phyloP scores from a whole-genome alignment of 345 rosid genomes.

The Fremontodendron californicum region DNA sequence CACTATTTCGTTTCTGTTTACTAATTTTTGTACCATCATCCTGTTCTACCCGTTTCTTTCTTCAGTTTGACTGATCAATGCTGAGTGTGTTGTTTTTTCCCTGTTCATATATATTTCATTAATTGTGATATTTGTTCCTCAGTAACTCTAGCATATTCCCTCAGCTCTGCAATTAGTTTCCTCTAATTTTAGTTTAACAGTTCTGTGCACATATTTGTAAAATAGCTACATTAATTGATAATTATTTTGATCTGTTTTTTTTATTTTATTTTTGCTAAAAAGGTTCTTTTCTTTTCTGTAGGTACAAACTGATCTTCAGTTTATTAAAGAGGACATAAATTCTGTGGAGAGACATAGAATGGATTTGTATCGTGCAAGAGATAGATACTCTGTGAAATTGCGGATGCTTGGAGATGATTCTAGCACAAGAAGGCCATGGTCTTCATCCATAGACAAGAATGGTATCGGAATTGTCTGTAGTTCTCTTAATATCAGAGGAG shows the following conservation, averaged over 20 bases:
- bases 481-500: conserved; percentile 57
- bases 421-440: conserved; percentile 56
- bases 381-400: conserved; percentile 70
- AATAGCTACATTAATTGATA: background rate
- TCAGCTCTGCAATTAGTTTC: background rate
- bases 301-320: conserved; percentile 84
- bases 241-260: background rate
- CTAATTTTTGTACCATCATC: background rate
- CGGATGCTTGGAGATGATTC: conserved; percentile 85
- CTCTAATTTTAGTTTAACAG: background rate
- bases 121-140: conserved; percentile 3
- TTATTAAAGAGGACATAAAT: conserved; percentile 82
- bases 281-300: conserved; percentile 23
- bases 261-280: background rate
- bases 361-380: conserved; percentile 77
- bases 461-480: conserved; percentile 46
- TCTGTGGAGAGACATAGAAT: conserved; percentile 86
- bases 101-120: background rate
- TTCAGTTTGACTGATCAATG: conserved; percentile 1
- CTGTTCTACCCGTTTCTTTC: background rate
- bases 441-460: conserved; percentile 51
- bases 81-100: background rate
- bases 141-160: background rate
- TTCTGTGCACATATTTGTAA: background rate
- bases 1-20: background rate